Evolutionary conservation across 768 basidiomycete genomes (phyloP).

Genomic region (Gymnopilus dilepis): DNA sequence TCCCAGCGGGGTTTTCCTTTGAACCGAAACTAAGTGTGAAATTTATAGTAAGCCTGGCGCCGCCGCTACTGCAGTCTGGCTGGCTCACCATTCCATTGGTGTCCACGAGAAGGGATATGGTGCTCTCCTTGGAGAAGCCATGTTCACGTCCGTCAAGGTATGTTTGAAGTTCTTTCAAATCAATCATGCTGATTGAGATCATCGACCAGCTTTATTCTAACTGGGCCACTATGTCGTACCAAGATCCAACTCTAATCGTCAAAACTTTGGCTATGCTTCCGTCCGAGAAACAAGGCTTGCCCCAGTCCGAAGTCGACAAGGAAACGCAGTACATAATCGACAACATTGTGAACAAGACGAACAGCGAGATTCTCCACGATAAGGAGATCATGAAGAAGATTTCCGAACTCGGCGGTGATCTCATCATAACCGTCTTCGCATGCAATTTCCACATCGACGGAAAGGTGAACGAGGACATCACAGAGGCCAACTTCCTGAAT

Average conservation of each 20-base stretch:
- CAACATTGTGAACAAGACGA: slow-evolving; percentile 29
- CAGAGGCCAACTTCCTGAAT: slow-evolving; percentile 48
- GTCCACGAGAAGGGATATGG: slow-evolving; percentile 44
- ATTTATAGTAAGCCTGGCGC: slow-evolving; percentile 51
- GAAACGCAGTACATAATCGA: slow-evolving; percentile 39
- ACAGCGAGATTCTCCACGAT: slow-evolving; percentile 30
- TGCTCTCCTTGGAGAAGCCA: slow-evolving; percentile 41
- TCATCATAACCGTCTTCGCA: slow-evolving; percentile 50
- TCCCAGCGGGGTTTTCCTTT: too few species aligned
- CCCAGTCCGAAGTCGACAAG: slow-evolving; percentile 27
- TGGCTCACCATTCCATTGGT: slow-evolving; percentile 46
- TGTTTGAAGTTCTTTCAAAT: background rate
- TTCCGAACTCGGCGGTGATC: slow-evolving; percentile 39
- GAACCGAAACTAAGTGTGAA: too few species aligned
- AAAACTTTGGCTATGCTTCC: slow-evolving; percentile 42
- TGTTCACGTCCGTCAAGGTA: slow-evolving; percentile 42
- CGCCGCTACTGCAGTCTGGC: slow-evolving; percentile 39
- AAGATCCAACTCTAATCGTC: slow-evolving; percentile 38
- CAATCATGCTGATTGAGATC: background rate
- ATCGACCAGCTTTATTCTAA: slow-evolving; percentile 38
- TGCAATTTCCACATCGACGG: slow-evolving; percentile 40
- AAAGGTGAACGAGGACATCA: slow-evolving; percentile 37
- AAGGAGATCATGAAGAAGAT: slow-evolving; percentile 18
- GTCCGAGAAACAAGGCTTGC: slow-evolving; percentile 32
- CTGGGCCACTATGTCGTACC: slow-evolving; percentile 45